Conservation (phyloP, 176 grass and related monocot species). For the Pharus latifolius region DNA sequence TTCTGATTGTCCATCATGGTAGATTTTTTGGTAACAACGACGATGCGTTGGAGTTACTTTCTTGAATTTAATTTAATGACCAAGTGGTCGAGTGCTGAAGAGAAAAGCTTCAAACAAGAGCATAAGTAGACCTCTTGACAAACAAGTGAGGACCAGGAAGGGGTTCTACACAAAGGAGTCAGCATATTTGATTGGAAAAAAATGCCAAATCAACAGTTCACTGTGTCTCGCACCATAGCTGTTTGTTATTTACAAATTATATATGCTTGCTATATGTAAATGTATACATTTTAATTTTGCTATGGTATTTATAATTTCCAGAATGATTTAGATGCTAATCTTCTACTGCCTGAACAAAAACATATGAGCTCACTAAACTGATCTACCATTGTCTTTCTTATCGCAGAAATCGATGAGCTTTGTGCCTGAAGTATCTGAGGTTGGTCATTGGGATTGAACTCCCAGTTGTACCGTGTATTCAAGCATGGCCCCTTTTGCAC, state of each 20-base stretch:
- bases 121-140: too few species aligned
- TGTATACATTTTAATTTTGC: slow-evolving; percentile 3
- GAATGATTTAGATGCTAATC: neutral
- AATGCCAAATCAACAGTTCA: too few species aligned
- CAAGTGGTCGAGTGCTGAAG: too few species aligned
- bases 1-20: too few species aligned
- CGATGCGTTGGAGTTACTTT: too few species aligned
- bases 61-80: too few species aligned
- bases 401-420: slow-evolving; percentile 67
- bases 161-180: neutral
- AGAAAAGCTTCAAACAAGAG: too few species aligned
- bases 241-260: neutral
- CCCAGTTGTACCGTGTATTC: neutral
- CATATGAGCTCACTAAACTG: neutral
- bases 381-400: slow-evolving; percentile 8
- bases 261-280: neutral
- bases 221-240: too few species aligned
- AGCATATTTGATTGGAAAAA: too few species aligned
- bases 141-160: too few species aligned
- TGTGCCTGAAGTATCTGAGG: slow-evolving; percentile 49
- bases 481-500: neutral
- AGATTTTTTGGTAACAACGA: too few species aligned
- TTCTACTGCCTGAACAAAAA: neutral
- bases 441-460: slow-evolving; percentile 31
- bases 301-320: slow-evolving; percentile 1